Evolutionary conservation across 176 grass and related monocot genomes (phyloP), one percentile per base, ranked within the genome.

Genomic region (Avena insularis): DNA sequence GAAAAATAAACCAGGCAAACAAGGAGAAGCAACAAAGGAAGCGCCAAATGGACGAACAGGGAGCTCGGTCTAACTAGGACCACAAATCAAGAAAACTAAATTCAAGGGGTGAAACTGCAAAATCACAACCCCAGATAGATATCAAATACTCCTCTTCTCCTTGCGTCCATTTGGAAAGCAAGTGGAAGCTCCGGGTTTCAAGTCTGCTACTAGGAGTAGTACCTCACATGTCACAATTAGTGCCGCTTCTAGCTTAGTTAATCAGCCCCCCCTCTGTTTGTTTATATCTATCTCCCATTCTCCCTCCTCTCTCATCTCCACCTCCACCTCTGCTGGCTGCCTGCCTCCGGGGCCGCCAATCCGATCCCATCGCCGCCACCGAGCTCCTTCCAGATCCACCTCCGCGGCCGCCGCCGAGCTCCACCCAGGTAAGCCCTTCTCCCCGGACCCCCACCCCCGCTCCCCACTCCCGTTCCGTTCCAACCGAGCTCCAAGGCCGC

Each of bases 371-470:
- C 47, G 72, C 47, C 72, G 72, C 86, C 49, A 29, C 59, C n/a
- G n/a, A 25, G 71, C 84, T 2, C 43, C 35, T 77, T 43, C 79
- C 84, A 90, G 88, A 90, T 83, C 88, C 88, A 13, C 78, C 55
- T 53, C 59, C 57, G 49, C 59, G 9, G 12, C 77, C 11, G 78
- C n/a, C 78, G 27, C 6, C 49, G 48, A 91, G 81, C 76, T 80
- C 67, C 6, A 25, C 27, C 58, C 21, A 10, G 76, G 43, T 20
- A 19, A 70, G 12, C 21, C 10, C 65, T 13, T 21, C 75, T 58
- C 48, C 17, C 63, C 21, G 63, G 2, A n/a, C 31, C 13, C 71
- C 4, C 31, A 16, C 31, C 9, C 71, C 4, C 45, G 8, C 79
- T n/a, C 57, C 40, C 47, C 80, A n/a, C 6, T 27, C 35, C 13